Conservation (phyloP, 139 green algal genomes). For the Ettlia oleoabundans region DNA sequence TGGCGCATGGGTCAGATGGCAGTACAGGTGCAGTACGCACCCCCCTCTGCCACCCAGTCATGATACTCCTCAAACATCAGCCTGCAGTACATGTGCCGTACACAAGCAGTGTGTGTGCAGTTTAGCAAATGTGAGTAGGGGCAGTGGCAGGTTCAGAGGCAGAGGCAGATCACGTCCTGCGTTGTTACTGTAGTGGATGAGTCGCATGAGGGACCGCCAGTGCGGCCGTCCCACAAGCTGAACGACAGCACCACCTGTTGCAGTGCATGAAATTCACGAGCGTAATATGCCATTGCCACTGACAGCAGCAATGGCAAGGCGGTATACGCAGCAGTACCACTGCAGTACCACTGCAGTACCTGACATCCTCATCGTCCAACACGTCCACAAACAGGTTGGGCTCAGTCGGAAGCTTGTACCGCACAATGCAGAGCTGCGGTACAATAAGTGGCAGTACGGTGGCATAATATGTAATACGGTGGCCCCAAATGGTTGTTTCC, state of each 20-base stretch:
- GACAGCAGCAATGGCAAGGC: background rate
- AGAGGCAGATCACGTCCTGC: background rate
- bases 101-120: background rate
- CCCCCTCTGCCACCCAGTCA: constrained; percentile 9
- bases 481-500: too few species aligned
- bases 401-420: constrained; percentile 57
- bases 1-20: too few species aligned
- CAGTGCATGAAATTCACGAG: too few species aligned
- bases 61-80: constrained; percentile 69
- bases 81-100: background rate
- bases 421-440: constrained; percentile 20
- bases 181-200: background rate
- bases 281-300: too few species aligned
- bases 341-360: background rate
- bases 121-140: background rate
- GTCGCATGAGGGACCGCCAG: too few species aligned
- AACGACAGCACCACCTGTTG: too few species aligned
- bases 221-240: too few species aligned
- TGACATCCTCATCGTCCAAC: constrained; percentile 49
- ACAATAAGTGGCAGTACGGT: background rate
- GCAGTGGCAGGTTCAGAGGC: background rate
- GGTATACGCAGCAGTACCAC: background rate
- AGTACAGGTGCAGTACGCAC: background rate
- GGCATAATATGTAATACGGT: too few species aligned
- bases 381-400: constrained; percentile 58